Conservation (phyloP, 1,139 yeast species). For the Hemisphaericaspora xylofermentans region DNA sequence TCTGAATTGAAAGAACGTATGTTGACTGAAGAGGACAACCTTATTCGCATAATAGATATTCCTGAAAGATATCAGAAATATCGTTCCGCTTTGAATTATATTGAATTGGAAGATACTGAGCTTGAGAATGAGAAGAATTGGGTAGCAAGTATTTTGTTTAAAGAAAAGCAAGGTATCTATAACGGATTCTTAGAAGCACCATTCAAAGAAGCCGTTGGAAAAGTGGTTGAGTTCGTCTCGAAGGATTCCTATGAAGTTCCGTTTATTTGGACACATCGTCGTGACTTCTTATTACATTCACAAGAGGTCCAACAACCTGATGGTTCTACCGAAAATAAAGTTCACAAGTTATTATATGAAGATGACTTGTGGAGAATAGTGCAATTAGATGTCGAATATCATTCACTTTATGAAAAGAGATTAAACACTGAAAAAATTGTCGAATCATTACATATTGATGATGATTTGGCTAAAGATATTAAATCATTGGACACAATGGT, state of each 20-base stretch:
- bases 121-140: conserved; percentile 73
- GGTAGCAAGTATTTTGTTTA: conserved; percentile 60
- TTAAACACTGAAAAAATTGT: conserved; percentile 60
- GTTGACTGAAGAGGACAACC: conserved; percentile 90
- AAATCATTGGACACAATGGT: conserved; percentile 63
- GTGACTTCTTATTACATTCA: conserved; percentile 74
- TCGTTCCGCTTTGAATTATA: conserved; percentile 62
- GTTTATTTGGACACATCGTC: conserved; percentile 93
- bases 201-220: conserved; percentile 68
- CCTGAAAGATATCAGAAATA: conserved; percentile 90
- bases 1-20: conserved; percentile 87
- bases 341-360: conserved; percentile 61
- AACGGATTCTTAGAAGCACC: conserved; percentile 51
- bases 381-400: conserved; percentile 83
- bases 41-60: conserved; percentile 79
- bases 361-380: conserved; percentile 93
- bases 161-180: conserved; percentile 46
- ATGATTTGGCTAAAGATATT: conserved; percentile 57
- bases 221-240: conserved; percentile 75
- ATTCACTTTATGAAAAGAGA: conserved; percentile 78
- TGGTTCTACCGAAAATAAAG: conserved; percentile 37
- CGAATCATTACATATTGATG: conserved; percentile 54
- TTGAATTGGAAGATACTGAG: conserved; percentile 68
- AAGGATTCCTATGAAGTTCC: conserved; percentile 88
- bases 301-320: conserved; percentile 53